Evolutionary conservation across 148 eudicot genomes (phyloP).

Genomic region (Camellia granthamiana): DNA sequence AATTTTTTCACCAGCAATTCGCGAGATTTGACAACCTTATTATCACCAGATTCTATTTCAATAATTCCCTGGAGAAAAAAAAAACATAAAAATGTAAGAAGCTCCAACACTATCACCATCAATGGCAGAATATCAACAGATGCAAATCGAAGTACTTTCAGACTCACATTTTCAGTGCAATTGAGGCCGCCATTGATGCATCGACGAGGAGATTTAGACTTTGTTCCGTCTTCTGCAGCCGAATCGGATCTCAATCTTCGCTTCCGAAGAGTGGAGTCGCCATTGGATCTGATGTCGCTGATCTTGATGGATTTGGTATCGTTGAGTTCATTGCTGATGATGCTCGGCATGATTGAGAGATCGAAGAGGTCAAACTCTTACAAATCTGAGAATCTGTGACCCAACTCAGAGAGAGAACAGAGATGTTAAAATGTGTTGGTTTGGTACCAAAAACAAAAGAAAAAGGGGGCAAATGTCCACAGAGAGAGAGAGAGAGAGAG

Average conservation of each 20-base stretch:
- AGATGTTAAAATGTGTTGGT: background rate
- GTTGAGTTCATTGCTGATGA: slow-evolving; percentile 7
- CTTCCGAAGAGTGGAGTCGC: slow-evolving; percentile 43
- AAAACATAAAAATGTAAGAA: background rate
- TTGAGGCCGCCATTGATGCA: slow-evolving; percentile 40
- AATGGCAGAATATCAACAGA: background rate
- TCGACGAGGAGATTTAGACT: slow-evolving; percentile 67
- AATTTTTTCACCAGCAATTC: slow-evolving; percentile 44
- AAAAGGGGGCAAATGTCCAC: no score
- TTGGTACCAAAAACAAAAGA: no score
- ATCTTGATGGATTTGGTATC: background rate
- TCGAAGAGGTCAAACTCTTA: background rate
- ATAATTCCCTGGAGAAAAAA: slow-evolving; percentile 28
- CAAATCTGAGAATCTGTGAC: background rate
- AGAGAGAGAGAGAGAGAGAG: background rate
- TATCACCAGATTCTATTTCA: slow-evolving; percentile 27
- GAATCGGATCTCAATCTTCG: slow-evolving; percentile 54
- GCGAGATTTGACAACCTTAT: slow-evolving; percentile 8
- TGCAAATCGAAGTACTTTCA: background rate
- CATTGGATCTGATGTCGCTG: slow-evolving; percentile 17
- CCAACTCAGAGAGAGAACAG: background rate
- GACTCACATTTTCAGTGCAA: slow-evolving; percentile 44
- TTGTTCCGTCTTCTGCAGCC: slow-evolving; percentile 28
- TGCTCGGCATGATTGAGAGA: slow-evolving; percentile 9
- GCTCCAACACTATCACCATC: background rate